Evolutionary conservation across 352 stramenopile species (phyloP).

Genomic region (Pythium rishiriense): DNA sequence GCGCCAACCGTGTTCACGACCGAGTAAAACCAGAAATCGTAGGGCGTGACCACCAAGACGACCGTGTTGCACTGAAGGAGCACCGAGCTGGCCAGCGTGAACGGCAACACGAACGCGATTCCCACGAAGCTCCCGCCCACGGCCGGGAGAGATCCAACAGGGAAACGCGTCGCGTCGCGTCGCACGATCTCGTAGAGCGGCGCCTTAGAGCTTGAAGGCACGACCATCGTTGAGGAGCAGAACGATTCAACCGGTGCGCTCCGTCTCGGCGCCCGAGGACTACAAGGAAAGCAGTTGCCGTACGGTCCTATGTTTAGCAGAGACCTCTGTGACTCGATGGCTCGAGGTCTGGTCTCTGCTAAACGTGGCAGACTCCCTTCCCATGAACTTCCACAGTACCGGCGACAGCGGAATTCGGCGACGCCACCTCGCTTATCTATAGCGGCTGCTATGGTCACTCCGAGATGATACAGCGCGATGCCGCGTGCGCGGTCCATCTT

Average conservation of each 20-base stretch:
- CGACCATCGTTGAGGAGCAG: not conserved
- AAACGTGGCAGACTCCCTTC: too few relatives aligned
- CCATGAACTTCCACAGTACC: too few relatives aligned
- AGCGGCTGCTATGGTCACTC: too few relatives aligned
- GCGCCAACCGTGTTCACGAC: constrained; percentile 19
- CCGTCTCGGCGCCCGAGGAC: too few relatives aligned
- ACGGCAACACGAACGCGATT: constrained; percentile 10
- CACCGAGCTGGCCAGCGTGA: not conserved
- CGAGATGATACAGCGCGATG: not conserved
- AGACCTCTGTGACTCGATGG: too few relatives aligned
- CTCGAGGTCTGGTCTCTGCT: too few relatives aligned
- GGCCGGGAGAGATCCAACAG: not conserved
- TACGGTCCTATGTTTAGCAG: too few relatives aligned
- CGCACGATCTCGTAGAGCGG: constrained; percentile 16
- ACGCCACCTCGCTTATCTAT: too few relatives aligned
- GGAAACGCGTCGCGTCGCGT: not conserved
- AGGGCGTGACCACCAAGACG: constrained; percentile 25
- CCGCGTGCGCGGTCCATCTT: not conserved
- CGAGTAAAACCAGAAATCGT: constrained; percentile 49
- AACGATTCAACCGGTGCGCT: too few relatives aligned
- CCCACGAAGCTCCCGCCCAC: not conserved
- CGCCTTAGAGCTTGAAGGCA: not conserved
- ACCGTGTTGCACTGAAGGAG: constrained; percentile 30
- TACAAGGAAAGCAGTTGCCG: too few relatives aligned
- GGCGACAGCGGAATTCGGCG: not conserved